Percentiles rank a stretch among this genome's conserved stretches.
Evolutionary conservation across 2,329 filamentous ascomycete genomes (phyloP).

Genomic region (Tolypocladium tundrense): DNA sequence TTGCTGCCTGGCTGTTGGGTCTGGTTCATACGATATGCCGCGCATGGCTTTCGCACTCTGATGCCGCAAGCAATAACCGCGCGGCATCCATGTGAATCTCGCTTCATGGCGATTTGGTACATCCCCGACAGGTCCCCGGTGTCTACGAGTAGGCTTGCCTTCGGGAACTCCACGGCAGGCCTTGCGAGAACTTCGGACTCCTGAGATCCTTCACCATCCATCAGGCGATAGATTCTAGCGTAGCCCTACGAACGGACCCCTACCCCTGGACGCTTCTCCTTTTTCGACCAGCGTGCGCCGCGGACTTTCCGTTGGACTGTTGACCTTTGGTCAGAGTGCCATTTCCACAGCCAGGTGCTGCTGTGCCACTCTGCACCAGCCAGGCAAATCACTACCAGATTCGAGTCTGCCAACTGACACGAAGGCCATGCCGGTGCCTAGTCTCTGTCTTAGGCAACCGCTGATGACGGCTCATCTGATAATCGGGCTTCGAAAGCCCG

Average conservation of each 20-base stretch:
- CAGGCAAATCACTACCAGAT: neutral
- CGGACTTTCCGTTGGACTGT: neutral
- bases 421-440: neutral
- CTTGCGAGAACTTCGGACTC: neutral
- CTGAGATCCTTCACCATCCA: constrained; percentile 1
- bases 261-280: neutral
- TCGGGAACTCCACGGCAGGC: neutral
- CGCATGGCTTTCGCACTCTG: neutral
- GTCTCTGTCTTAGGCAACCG: neutral
- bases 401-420: neutral
- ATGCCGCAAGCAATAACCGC: too few relatives aligned
- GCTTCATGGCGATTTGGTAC: neutral
- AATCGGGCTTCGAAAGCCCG: neutral
- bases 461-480: neutral
- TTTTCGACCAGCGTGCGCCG: neutral
- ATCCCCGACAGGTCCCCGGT: neutral
- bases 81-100: neutral
- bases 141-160: neutral
- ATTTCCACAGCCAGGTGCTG: neutral
- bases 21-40: neutral
- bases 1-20: neutral
- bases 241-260: constrained; percentile 2
- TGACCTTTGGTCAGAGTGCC: neutral
- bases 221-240: constrained; percentile 1
- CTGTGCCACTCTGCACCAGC: neutral